Conservation (phyloP, 2,329 filamentous ascomycete species). For the Cadophora sp. region DNA sequence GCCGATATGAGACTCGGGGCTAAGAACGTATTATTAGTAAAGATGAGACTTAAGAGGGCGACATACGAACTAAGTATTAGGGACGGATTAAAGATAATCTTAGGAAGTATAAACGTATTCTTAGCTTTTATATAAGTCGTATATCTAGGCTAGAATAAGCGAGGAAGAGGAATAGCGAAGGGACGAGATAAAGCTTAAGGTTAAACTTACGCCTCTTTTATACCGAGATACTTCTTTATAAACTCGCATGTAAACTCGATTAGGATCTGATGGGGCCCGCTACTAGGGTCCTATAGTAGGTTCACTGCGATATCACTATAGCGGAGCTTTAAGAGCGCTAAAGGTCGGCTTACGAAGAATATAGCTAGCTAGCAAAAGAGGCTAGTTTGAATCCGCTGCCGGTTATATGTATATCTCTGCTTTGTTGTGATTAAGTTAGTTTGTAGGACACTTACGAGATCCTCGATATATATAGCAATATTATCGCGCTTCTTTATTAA, state of each 20-base stretch:
- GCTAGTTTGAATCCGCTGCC: slow-evolving; percentile 22
- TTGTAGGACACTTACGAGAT: slow-evolving; percentile 26
- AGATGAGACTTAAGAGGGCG: slow-evolving; percentile 23
- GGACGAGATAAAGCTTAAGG: slow-evolving; percentile 14
- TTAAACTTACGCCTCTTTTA: slow-evolving; percentile 17
- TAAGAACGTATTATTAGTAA: neutral
- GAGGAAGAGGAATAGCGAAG: slow-evolving; percentile 1
- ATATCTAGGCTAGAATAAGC: slow-evolving; percentile 17
- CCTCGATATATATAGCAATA: slow-evolving; percentile 34
- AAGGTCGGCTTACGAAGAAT: slow-evolving; percentile 29
- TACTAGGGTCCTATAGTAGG: slow-evolving; percentile 27
- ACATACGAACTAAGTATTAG: slow-evolving; percentile 47
- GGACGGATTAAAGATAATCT: slow-evolving; percentile 47
- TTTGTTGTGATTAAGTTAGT: slow-evolving; percentile 40
- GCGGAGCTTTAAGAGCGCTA: slow-evolving; percentile 3
- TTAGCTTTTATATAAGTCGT: slow-evolving; percentile 9
- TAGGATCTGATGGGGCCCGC: slow-evolving; percentile 24
- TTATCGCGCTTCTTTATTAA: slow-evolving; percentile 36
- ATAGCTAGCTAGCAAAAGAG: slow-evolving; percentile 29
- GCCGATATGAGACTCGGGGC: neutral
- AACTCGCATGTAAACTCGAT: slow-evolving; percentile 28
- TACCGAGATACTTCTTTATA: slow-evolving; percentile 28
- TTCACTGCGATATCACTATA: slow-evolving; percentile 30
- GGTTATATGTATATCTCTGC: neutral
- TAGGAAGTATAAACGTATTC: slow-evolving; percentile 43